Percentiles rank a stretch among this genome's conserved stretches.
These are phyloP conservation scores for Calonectria pseudoreteaudii DNA, from an alignment of 2,329 filamentous ascomycete genomes.

Conservation along the genomic window DNA sequence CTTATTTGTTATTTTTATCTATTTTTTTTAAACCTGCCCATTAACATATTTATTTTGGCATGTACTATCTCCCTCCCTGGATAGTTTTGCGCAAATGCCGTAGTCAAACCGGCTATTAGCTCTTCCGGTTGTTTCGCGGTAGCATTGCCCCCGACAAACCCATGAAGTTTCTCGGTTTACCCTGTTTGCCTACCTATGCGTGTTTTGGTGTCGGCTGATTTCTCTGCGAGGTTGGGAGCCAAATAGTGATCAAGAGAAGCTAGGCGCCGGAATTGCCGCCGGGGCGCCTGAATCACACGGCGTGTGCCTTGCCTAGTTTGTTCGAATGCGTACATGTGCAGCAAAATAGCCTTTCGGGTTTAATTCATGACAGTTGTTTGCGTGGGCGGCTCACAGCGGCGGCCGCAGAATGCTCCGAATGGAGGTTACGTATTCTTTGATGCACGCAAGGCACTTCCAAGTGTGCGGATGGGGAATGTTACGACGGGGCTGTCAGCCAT, in stretches of 20 bases:
- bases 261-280: conserved; percentile 22
- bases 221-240: neutral
- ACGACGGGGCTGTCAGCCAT: conserved; percentile 5
- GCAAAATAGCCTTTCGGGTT: conserved; percentile 14
- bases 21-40: no score
- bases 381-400: conserved; percentile 6
- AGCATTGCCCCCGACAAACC: conserved; percentile 1
- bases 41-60: neutral
- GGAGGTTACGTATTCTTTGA: conserved; percentile 7
- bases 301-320: conserved; percentile 3
- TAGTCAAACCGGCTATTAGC: neutral
- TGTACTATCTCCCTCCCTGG: neutral
- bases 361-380: neutral
- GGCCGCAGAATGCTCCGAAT: conserved; percentile 15
- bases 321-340: conserved; percentile 7
- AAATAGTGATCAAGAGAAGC: neutral
- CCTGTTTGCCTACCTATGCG: neutral
- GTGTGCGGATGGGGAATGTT: neutral
- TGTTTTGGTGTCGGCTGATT: conserved; percentile 4
- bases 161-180: neutral
- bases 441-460: neutral
- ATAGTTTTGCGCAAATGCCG: neutral
- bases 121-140: neutral
- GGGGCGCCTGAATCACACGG: conserved; percentile 16
- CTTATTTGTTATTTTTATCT: no score